A percentile compares a stretch with the other conserved stretches of the same genome.
Evolutionary conservation across 2,329 filamentous ascomycete species (phyloP).

Genomic region (Coniochaeta ligniaria): DNA sequence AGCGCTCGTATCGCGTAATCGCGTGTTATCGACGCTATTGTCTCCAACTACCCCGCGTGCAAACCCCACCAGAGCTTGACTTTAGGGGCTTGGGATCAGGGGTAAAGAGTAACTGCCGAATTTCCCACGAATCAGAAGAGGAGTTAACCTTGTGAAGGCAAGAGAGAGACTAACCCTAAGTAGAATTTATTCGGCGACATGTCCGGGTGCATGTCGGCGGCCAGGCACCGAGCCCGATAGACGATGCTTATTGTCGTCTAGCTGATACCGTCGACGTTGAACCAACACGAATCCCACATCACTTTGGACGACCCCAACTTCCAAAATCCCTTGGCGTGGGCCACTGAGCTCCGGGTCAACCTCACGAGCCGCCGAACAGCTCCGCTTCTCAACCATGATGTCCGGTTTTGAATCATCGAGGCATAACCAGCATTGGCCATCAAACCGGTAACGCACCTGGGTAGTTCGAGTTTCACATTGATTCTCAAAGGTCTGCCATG

Average conservation of each 20-base stretch:
- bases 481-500: no score
- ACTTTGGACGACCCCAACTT: no score
- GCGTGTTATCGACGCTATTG: neutral
- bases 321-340: no score
- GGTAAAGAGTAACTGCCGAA: constrained; percentile 16
- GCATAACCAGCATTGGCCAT: no score
- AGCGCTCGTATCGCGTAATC: neutral
- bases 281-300: no score
- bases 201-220: neutral
- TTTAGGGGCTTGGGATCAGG: neutral
- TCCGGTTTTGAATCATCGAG: no score
- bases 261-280: neutral
- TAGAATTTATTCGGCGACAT: neutral
- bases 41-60: constrained; percentile 1
- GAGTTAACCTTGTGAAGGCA: neutral
- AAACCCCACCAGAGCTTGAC: neutral
- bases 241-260: neutral
- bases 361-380: no score
- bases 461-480: no score
- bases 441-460: no score
- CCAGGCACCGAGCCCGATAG: neutral
- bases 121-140: constrained; percentile 27
- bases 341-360: no score
- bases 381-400: no score
- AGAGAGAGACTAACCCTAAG: no score